Evolutionary conservation across 2,329 filamentous ascomycete genomes (phyloP).

Genomic region (Mycocentrospora acerina): DNA sequence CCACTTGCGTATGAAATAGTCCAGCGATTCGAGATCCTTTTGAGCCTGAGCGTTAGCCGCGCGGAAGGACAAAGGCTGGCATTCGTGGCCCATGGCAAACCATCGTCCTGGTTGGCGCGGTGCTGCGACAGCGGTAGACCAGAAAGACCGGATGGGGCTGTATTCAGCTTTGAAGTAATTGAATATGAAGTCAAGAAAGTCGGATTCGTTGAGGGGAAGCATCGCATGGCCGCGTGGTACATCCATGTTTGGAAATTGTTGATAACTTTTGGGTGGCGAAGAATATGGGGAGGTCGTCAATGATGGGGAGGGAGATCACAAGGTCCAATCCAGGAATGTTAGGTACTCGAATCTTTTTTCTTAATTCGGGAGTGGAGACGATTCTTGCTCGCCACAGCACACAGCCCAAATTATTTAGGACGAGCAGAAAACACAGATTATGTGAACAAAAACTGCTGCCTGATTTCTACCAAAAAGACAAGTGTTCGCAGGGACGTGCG

Average conservation of each 20-base stretch:
- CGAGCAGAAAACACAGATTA: background rate
- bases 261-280: constrained; percentile 10
- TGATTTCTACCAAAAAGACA: background rate
- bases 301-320: constrained; percentile 1
- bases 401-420: no score
- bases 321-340: constrained; percentile 2
- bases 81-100: constrained; percentile 38
- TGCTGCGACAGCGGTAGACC: constrained; percentile 37
- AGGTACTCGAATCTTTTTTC: background rate
- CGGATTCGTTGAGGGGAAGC: constrained; percentile 33
- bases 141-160: constrained; percentile 39
- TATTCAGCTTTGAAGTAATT: constrained; percentile 45
- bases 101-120: constrained; percentile 33
- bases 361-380: no score
- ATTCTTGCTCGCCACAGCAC: no score
- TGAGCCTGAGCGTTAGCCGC: constrained; percentile 42
- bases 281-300: background rate
- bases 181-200: constrained; percentile 39
- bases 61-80: constrained; percentile 27
- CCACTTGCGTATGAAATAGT: constrained; percentile 34
- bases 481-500: no score
- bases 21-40: constrained; percentile 38
- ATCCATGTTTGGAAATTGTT: constrained; percentile 24
- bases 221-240: constrained; percentile 37
- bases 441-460: background rate